Conservation (phyloP, 768 basidiomycete genomes). For the Neoboletus magnificus region DNA sequence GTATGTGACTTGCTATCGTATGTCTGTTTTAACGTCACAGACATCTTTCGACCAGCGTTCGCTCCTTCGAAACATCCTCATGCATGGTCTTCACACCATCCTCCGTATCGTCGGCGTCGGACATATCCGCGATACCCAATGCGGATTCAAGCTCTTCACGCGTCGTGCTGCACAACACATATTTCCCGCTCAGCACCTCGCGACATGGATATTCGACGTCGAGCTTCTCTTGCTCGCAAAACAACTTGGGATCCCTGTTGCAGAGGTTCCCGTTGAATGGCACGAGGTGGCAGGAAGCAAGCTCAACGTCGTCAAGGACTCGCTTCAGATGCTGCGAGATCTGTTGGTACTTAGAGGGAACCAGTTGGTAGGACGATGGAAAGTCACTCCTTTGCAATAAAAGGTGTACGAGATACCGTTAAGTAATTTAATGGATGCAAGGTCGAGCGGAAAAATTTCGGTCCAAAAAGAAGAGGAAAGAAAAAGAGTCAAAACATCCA, state of each 20-base stretch:
- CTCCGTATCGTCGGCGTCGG: slow-evolving; percentile 86
- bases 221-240: slow-evolving; percentile 87
- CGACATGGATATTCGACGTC: slow-evolving; percentile 96
- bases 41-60: slow-evolving; percentile 59
- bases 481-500: slow-evolving; percentile 2
- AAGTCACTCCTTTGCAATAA: slow-evolving; percentile 25
- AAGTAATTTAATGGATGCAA: slow-evolving; percentile 24
- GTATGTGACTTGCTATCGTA: slow-evolving; percentile 35
- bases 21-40: background rate
- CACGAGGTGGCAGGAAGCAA: slow-evolving; percentile 94
- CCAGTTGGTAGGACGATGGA: slow-evolving; percentile 78
- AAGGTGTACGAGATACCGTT: slow-evolving; percentile 25
- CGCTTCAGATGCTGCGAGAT: slow-evolving; percentile 87
- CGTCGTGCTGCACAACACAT: slow-evolving; percentile 75
- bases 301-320: slow-evolving; percentile 79
- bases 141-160: slow-evolving; percentile 95
- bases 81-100: slow-evolving; percentile 91
- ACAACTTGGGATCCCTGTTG: slow-evolving; percentile 71
- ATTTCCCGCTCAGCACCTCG: slow-evolving; percentile 83
- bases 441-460: background rate
- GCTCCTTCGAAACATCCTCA: slow-evolving; percentile 82
- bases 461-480: slow-evolving; percentile 11
- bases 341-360: slow-evolving; percentile 81
- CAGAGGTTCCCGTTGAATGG: slow-evolving; percentile 89
- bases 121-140: slow-evolving; percentile 92